Evolutionary conservation across 2,329 filamentous ascomycete species (phyloP), one percentile per base, ranked within the genome.

Genomic region (Talaromyces marneffei): DNA sequence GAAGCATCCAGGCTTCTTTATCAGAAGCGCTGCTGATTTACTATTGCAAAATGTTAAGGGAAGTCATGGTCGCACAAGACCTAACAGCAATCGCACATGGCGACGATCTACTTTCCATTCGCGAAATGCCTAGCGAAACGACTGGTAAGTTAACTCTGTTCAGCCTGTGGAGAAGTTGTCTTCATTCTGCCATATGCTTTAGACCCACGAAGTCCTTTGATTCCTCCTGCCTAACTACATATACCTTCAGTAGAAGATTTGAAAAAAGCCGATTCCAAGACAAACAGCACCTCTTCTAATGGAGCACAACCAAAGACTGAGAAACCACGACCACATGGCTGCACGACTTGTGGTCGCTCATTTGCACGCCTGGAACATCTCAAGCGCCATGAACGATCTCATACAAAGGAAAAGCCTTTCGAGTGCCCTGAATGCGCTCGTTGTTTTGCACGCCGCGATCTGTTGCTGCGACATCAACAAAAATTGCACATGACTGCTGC

Each of bases 381-480:
- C 67, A 99, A 99, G 80, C 89, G 94, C 64, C 94, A 99, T 77
- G 94, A 97, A 78, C 86, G 94, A 65, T 96, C 92, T n/a, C 92
- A 97, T 74, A 97, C 92, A 48, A 97, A 99, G 75, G 92, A 99
- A 79, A 99, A 99, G 81, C 94, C 94, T 0, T 99, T 99, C 70
- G 92, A 97, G 77, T 99, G 94, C 71, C 91, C 91, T 29, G 91
- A 97, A 75, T 99, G 94, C 77, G 85, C 91, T 39, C 82, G 94
- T 77, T 97, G 94, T 78, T 99, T 99, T 77, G 94, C 94, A 63
- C 87, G 94, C 64, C 87, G 94, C 66, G 94, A 99, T 76, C 78
- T 99, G 67, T 83, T 99, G 60, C 80, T 99, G 66, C 87, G 94
- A 63, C 94, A 99, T 77, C 94, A 99, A 82, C 94, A 99, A 81